These are phyloP conservation scores for Saururus chinensis DNA, from an alignment of 164 flowering plant species.

Conservation along the genomic window DNA sequence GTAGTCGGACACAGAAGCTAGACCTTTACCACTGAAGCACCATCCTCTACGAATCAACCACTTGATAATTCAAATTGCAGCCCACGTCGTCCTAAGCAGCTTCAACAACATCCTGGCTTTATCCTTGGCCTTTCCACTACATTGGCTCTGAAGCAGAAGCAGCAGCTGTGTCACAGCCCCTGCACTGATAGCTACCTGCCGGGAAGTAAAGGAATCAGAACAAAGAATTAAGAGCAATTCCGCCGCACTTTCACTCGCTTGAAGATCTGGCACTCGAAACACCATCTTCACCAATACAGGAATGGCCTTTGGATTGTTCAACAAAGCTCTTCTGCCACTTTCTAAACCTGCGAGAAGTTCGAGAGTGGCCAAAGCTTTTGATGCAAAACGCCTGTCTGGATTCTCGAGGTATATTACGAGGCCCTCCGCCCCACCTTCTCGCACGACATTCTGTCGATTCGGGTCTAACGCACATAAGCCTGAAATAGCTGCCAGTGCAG, in stretches of 20 bases:
- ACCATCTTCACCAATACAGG: constrained; percentile 48
- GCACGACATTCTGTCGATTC: constrained; percentile 20
- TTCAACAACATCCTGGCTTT: constrained; percentile 64
- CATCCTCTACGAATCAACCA: not conserved
- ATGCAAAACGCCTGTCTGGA: constrained; percentile 6
- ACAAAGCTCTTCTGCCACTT: constrained; percentile 26
- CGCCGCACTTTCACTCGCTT: constrained; percentile 55
- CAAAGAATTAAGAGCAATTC: constrained; percentile 34
- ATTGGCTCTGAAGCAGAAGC: constrained; percentile 63
- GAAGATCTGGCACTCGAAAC: constrained; percentile 45
- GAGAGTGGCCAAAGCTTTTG: constrained; percentile 28
- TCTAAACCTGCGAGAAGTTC: constrained; percentile 32
- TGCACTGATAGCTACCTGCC: constrained; percentile 37
- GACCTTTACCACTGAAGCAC: no score
- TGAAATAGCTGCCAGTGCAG: constrained; percentile 28
- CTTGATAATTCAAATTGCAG: not conserved
- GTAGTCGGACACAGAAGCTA: no score
- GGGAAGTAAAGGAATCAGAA: constrained; percentile 17
- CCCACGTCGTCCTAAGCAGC: constrained; percentile 42
- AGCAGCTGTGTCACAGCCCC: constrained; percentile 58
- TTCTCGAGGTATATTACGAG: constrained; percentile 25
- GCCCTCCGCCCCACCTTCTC: constrained; percentile 27
- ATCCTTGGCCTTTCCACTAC: constrained; percentile 35
- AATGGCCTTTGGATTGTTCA: constrained; percentile 26
- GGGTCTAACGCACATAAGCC: constrained; percentile 23